Base-by-base conservation (phyloP, 441 rosid species). In the Geranium incanum region DNA sequence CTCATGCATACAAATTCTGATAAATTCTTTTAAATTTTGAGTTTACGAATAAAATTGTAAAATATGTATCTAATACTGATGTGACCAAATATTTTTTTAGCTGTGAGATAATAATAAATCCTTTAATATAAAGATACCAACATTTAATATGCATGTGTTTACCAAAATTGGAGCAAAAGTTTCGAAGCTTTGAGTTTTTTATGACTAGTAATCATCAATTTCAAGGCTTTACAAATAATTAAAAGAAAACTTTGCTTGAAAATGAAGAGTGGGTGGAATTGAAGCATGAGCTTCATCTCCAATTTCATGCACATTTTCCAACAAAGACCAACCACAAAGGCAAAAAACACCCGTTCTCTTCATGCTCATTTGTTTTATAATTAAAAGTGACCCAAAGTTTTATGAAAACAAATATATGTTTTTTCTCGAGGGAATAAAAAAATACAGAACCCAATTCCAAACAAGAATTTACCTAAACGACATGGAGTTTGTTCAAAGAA, bases 121-220 rank as follows among this genome's bases (percentile, higher is more conserved):
- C 3, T 28, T 3, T 11, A 48, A 50, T 12, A 16, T 50, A 50
- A 16, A 50, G 59, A 12, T 50, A n/a, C 59, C 15, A 50, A 4
- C 1, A 12, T 50, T 0, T 12, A 50, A 50, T 13, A 62, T 62
- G n/a, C 11, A 62, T 8, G 66, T 21, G 21, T 36, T 62, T 19
- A 36, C 66, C 36, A 62, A 62, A 23, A 19, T 19, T 60, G 66
- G 66, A 62, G 13, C 66, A 62, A 62, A 62, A 62, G 66, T 62
- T 62, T 7, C 7, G 13, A 62, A 62, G 36, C 66, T 62, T 62
- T 62, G 8, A 21, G 9, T 62, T 19, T 62, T 62, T 19, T 62
- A 62, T 62, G 21, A 62, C 66, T 21, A 62, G 66, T 62, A 62
- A 62, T 62, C 66, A 60, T 48, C 55, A 48, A 48, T 1, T 12